A percentile compares a stretch with the other conserved stretches of the same genome.
Conservation (phyloP, 257 asterid genomes). For the Penstemon newberryi region DNA sequence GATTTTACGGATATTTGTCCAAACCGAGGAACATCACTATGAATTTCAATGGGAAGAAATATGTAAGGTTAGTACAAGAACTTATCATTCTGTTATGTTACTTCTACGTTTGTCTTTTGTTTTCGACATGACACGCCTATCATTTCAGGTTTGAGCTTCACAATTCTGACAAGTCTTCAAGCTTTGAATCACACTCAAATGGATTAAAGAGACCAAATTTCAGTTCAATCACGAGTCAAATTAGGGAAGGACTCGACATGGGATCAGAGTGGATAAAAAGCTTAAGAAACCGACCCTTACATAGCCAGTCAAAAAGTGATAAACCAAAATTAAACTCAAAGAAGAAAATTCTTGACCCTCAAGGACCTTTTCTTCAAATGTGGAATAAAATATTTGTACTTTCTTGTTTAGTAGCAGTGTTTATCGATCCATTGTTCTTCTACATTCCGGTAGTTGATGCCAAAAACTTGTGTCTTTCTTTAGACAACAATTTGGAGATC, state of each 20-base stretch:
- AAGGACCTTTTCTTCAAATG: slow-evolving; percentile 44
- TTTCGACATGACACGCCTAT: neutral
- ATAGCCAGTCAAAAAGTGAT: slow-evolving; percentile 16
- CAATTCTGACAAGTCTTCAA: slow-evolving; percentile 37
- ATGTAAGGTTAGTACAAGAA: slow-evolving; percentile 36
- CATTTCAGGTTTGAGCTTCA: slow-evolving; percentile 46
- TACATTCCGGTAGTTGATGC: slow-evolving; percentile 55
- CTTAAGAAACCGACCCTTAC: slow-evolving; percentile 32
- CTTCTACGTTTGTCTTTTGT: neutral
- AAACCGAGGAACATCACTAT: slow-evolving; percentile 14
- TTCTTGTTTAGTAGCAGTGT: slow-evolving; percentile 47
- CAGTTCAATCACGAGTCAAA: slow-evolving; percentile 30
- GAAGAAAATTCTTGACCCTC: slow-evolving; percentile 54
- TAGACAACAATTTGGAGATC: slow-evolving; percentile 44
- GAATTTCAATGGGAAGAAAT: slow-evolving; percentile 32
- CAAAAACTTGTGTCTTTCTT: slow-evolving; percentile 38
- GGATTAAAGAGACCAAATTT: slow-evolving; percentile 30
- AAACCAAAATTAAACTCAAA: slow-evolving; percentile 19
- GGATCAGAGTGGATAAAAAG: slow-evolving; percentile 35
- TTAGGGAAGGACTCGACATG: slow-evolving; percentile 34
- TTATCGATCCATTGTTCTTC: slow-evolving; percentile 67
- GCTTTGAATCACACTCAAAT: slow-evolving; percentile 5
- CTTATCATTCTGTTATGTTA: neutral
- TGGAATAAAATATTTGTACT: slow-evolving; percentile 64
- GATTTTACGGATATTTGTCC: slow-evolving; percentile 9